Evolutionary conservation across 805 yeast species (phyloP), one percentile per base, ranked within the genome.

Genomic region (Kodamaea neixiangensis): DNA sequence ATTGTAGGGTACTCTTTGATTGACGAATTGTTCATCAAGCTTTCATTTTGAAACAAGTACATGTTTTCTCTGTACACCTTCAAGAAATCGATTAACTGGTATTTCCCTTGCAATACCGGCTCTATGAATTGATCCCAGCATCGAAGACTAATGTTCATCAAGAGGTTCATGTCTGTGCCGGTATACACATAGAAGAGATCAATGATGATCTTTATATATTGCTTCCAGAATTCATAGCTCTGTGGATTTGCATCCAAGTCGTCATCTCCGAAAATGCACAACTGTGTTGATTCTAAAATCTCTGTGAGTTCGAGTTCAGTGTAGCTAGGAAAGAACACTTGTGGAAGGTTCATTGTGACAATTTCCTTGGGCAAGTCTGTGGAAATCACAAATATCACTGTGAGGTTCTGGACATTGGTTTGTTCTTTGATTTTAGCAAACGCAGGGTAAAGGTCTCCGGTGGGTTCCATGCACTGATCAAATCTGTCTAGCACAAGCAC

Each of bases 401-500:
- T 57, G 15, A 79, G 52, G 52, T 69, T 71, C 19, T 54, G 54
- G 15, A 68, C 54, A 7, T 54, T 54, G 9, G 73, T 59, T 50
- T 72, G 71, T 47, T 80, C 83, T 48, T 75, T 73, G n/a, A 80
- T 54, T 52, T 69, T 62, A 1, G 73, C 55, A 50, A 80, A 70
- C 0, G 77, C 71, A 17, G 67, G 57, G 42, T 74, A 66, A 15
- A 79, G 53, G 14, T 71, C 77, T n/a, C 68, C 65, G 0, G 73
- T 67, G 13, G 68, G 56, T 17, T 78, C 83, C 50, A 71, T 71
- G 25, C 77, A 71, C 38, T 71, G 73, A 58, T 80, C 85, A 14
- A 80, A 63, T 3, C 73, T 60, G 55, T 80, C 84, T 10, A 80
- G 61, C 1, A 80, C 77, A 40, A 80, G 58, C 7, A 79, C 71